Conservation (phyloP, 2,329 filamentous ascomycete genomes). For the Aspergillus sp. region DNA sequence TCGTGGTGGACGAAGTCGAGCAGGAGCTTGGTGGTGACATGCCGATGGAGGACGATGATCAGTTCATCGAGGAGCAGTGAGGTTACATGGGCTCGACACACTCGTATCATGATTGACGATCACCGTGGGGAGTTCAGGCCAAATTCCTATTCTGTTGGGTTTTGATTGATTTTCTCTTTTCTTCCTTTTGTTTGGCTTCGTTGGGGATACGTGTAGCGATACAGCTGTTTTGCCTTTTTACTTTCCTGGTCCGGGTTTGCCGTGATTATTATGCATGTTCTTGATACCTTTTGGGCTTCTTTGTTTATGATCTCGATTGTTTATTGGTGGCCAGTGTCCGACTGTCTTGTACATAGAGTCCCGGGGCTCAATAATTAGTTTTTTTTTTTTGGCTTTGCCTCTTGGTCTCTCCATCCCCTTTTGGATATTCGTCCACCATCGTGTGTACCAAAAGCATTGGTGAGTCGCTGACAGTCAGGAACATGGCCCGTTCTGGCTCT, state of each 20-base stretch:
- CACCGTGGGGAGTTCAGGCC: neutral
- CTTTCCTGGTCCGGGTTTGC: neutral
- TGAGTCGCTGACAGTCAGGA: neutral
- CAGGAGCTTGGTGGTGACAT: constrained; percentile 71
- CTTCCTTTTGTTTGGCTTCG: neutral
- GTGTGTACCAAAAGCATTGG: neutral
- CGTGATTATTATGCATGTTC: neutral
- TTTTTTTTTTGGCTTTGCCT: too few relatives aligned
- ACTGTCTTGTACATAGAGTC: neutral
- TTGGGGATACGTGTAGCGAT: neutral
- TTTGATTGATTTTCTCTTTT: neutral
- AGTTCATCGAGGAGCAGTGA: constrained; percentile 9
- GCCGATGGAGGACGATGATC: constrained; percentile 29
- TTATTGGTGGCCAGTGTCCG: neutral
- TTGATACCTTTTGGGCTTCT: neutral
- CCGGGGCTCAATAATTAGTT: neutral
- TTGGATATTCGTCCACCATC: neutral
- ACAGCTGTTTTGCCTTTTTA: neutral
- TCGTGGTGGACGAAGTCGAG: constrained; percentile 91
- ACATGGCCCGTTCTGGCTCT: neutral
- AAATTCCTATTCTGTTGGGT: neutral
- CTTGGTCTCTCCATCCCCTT: neutral
- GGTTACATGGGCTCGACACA: neutral
- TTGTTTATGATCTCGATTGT: neutral
- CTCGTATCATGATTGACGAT: constrained; percentile 9